Evolutionary conservation across 2,329 filamentous ascomycete genomes (phyloP).

Genomic region (Emergomyces africanus): DNA sequence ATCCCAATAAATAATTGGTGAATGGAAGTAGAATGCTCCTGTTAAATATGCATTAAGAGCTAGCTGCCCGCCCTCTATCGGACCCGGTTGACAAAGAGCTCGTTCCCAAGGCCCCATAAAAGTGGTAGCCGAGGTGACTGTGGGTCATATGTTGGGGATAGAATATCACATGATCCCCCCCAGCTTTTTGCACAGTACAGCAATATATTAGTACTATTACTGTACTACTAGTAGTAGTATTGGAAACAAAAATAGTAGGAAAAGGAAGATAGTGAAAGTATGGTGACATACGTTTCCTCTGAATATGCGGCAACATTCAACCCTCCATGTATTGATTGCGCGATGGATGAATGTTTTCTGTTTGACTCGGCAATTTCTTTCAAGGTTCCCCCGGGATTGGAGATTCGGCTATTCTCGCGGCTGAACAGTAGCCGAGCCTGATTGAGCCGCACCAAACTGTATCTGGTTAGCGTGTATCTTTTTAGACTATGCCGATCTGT

Average conservation of each 20-base stretch:
- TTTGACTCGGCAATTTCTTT: background rate
- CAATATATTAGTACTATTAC: too few relatives aligned
- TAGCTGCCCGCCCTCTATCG: too few relatives aligned
- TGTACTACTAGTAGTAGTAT: too few relatives aligned
- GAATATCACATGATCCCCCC: background rate
- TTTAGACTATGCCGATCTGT: background rate
- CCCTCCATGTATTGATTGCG: background rate
- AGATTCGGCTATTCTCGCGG: background rate
- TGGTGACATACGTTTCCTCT: background rate
- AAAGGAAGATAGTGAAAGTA: background rate
- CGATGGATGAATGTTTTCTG: background rate
- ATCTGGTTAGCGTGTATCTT: background rate
- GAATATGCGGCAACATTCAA: background rate
- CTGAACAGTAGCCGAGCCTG: background rate
- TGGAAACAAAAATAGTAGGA: background rate
- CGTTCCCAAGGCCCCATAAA: background rate
- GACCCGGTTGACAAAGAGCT: background rate
- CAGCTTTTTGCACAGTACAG: background rate
- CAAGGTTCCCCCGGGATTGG: background rate
- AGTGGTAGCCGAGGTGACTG: background rate
- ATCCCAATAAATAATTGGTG: background rate
- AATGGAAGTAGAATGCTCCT: background rate
- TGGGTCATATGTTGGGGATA: background rate
- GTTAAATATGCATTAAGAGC: background rate
- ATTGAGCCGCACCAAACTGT: background rate